Percentiles rank a stretch among this genome's conserved stretches.
These are phyloP conservation scores for Lecanosticta acicola DNA, from an alignment of 2,329 filamentous ascomycete species.

Conservation along the genomic window DNA sequence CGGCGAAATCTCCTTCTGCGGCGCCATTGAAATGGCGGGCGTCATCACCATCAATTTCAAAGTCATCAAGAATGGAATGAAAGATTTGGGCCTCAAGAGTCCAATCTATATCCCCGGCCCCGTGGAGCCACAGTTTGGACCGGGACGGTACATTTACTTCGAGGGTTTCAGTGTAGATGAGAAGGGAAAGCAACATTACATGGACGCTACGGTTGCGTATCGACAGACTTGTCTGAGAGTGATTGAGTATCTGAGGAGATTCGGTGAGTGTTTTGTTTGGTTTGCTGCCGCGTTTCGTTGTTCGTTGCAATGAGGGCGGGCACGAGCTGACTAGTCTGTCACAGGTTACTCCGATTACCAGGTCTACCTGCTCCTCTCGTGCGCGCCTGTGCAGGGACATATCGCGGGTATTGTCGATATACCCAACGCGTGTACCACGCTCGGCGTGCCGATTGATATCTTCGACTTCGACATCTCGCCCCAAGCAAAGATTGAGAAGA, in stretches of 20 bases:
- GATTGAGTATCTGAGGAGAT: slow-evolving; percentile 40
- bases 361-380: slow-evolving; percentile 77
- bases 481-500: slow-evolving; percentile 52
- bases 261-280: neutral
- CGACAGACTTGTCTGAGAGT: slow-evolving; percentile 71
- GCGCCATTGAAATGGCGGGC: slow-evolving; percentile 88
- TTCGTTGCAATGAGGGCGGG: neutral
- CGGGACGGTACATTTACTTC: slow-evolving; percentile 75
- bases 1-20: slow-evolving; percentile 73
- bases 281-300: neutral
- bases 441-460: slow-evolving; percentile 86
- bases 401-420: slow-evolving; percentile 70
- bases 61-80: slow-evolving; percentile 76
- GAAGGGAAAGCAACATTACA: slow-evolving; percentile 79
- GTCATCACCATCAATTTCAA: slow-evolving; percentile 85
- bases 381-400: slow-evolving; percentile 81
- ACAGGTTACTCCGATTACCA: slow-evolving; percentile 62
- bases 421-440: slow-evolving; percentile 83
- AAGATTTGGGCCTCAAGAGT: slow-evolving; percentile 67
- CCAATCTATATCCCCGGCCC: slow-evolving; percentile 83
- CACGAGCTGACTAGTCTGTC: slow-evolving; percentile 50
- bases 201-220: slow-evolving; percentile 82
- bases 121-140: slow-evolving; percentile 81
- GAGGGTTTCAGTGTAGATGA: slow-evolving; percentile 89
- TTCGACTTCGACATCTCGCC: slow-evolving; percentile 90